Conservation (phyloP, 2,329 filamentous ascomycete species). For the Penicillium sp. region DNA sequence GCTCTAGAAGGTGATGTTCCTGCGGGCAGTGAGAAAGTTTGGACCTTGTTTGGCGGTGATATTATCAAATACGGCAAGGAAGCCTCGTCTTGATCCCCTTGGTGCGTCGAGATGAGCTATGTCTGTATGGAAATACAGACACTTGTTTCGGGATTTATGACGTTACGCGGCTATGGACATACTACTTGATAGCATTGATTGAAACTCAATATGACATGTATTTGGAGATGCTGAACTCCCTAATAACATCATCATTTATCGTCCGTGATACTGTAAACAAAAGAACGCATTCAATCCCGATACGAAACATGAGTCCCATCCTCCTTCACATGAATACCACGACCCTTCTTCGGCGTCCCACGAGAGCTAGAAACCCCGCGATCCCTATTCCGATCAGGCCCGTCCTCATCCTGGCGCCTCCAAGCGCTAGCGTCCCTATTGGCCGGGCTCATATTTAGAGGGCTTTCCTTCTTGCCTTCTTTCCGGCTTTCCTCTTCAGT, state of each 20-base stretch:
- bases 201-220: not conserved
- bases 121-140: not conserved
- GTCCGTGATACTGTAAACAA: not conserved
- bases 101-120: not conserved
- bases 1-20: slow-evolving; percentile 42
- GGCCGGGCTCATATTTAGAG: slow-evolving; percentile 59
- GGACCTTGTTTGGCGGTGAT: slow-evolving; percentile 38
- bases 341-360: slow-evolving; percentile 38
- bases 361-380: slow-evolving; percentile 40
- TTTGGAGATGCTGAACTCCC: not conserved
- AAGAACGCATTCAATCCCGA: slow-evolving; percentile 6
- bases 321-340: slow-evolving; percentile 27
- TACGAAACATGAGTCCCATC: slow-evolving; percentile 26
- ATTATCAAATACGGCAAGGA: slow-evolving; percentile 35
- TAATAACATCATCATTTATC: slow-evolving; percentile 2
- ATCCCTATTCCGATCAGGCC: slow-evolving; percentile 40
- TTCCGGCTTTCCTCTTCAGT: slow-evolving; percentile 40
- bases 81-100: not conserved
- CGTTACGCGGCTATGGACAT: not conserved
- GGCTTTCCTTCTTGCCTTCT: slow-evolving; percentile 45
- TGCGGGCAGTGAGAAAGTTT: slow-evolving; percentile 41
- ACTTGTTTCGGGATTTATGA: not conserved
- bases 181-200: not conserved
- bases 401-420: slow-evolving; percentile 45
- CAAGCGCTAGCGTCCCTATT: slow-evolving; percentile 58